These are phyloP conservation scores for Colletotrichum noveboracense DNA, from an alignment of 2,329 filamentous ascomycete genomes.

Conservation along the genomic window DNA sequence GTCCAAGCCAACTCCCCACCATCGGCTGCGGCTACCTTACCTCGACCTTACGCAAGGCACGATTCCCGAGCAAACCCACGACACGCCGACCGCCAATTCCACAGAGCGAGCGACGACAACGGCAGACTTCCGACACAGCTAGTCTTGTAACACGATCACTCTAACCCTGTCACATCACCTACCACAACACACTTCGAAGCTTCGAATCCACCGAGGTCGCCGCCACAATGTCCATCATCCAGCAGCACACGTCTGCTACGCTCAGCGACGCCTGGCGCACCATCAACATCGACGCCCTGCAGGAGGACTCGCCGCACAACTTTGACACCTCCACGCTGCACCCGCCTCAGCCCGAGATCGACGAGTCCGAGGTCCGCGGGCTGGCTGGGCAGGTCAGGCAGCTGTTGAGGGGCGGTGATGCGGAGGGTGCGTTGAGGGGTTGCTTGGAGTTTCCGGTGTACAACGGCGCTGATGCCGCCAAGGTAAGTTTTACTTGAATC, in stretches of 20 bases:
- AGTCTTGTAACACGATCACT: background rate
- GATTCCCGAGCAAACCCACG: background rate
- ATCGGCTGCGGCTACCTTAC: slow-evolving; percentile 18
- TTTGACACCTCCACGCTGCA: slow-evolving; percentile 88
- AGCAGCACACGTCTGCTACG: slow-evolving; percentile 65
- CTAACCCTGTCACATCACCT: background rate
- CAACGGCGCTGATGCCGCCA: slow-evolving; percentile 61
- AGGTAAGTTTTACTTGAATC: slow-evolving; percentile 46
- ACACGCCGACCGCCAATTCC: background rate
- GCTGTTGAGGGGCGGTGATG: slow-evolving; percentile 83
- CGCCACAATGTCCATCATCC: slow-evolving; percentile 67
- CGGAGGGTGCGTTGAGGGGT: slow-evolving; percentile 83
- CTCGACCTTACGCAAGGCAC: slow-evolving; percentile 10
- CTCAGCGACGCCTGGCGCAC: slow-evolving; percentile 77
- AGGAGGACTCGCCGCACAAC: slow-evolving; percentile 89
- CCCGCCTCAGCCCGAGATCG: slow-evolving; percentile 75
- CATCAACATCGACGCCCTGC: slow-evolving; percentile 91
- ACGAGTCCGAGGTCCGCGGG: slow-evolving; percentile 78
- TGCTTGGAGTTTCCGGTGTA: slow-evolving; percentile 88
- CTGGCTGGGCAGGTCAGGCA: slow-evolving; percentile 85
- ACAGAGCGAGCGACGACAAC: background rate
- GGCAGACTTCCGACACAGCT: background rate
- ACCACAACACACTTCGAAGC: background rate
- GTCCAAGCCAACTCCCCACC: slow-evolving; percentile 11
- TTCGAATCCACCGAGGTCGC: background rate